Evolutionary conservation across 371 early-diverging fungal genomes (phyloP).

Genomic region (Mortierella sp.): DNA sequence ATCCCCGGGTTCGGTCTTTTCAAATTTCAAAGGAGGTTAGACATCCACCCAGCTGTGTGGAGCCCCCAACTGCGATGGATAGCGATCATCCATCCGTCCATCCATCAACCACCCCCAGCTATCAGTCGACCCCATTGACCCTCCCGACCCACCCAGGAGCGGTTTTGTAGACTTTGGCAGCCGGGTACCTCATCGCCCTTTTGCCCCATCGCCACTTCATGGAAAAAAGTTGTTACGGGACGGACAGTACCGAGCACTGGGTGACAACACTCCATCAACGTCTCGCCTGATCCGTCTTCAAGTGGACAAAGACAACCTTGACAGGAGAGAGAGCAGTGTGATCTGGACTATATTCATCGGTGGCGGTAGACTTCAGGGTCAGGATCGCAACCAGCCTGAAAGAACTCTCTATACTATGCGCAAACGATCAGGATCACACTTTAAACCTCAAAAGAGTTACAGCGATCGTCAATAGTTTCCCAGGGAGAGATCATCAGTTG

Average conservation of each 20-base stretch:
- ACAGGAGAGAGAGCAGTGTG: no score
- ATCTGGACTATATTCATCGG: no score
- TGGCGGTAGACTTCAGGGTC: no score
- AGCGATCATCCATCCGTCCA: conserved; percentile 13
- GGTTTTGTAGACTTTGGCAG: neutral
- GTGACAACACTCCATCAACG: no score
- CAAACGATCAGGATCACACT: conserved; percentile 1
- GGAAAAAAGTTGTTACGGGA: no score
- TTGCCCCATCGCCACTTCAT: neutral
- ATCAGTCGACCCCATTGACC: neutral
- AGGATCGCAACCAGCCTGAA: neutral
- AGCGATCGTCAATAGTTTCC: no score
- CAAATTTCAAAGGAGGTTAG: conserved; percentile 52
- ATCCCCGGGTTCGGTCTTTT: conserved; percentile 37
- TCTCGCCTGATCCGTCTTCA: no score
- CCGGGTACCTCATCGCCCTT: neutral
- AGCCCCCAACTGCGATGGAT: neutral
- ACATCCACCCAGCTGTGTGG: neutral
- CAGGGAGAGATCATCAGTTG: no score
- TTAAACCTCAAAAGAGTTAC: no score
- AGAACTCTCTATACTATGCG: neutral
- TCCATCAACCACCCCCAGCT: conserved; percentile 9
- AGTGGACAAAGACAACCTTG: no score
- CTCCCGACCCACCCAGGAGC: neutral
- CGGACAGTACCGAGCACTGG: no score